Evolutionary conservation across 305 asterid species (phyloP).

Genomic region (Fraxinus nigra): DNA sequence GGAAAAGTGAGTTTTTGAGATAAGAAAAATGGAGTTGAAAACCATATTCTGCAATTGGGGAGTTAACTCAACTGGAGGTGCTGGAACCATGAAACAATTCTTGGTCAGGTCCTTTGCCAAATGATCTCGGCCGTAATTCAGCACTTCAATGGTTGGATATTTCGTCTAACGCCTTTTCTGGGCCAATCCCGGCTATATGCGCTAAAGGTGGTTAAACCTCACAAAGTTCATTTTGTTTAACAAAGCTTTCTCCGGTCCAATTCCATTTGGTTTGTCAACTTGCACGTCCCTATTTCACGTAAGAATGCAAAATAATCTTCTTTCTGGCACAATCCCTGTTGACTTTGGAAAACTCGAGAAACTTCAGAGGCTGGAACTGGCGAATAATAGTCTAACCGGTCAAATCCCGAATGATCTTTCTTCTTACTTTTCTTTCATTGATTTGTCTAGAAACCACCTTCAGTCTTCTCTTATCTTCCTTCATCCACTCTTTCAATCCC

Average conservation of each 20-base stretch:
- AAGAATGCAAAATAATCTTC: slow-evolving; percentile 66
- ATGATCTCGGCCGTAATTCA: slow-evolving; percentile 59
- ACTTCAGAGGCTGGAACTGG: slow-evolving; percentile 71
- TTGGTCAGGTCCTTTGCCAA: slow-evolving; percentile 61
- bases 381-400: slow-evolving; percentile 68
- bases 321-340: slow-evolving; percentile 65
- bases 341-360: slow-evolving; percentile 68
- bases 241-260: slow-evolving; percentile 75
- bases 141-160: slow-evolving; percentile 74
- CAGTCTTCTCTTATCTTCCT: slow-evolving; percentile 55
- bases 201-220: slow-evolving; percentile 51
- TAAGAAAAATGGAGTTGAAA: slow-evolving; percentile 37
- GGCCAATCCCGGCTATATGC: slow-evolving; percentile 60
- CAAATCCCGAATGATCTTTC: slow-evolving; percentile 71
- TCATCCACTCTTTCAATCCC: slow-evolving; percentile 64
- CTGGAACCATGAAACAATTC: slow-evolving; percentile 86
- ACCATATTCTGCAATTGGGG: slow-evolving; percentile 32
- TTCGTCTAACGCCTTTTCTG: slow-evolving; percentile 67
- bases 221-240: slow-evolving; percentile 72
- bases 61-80: slow-evolving; percentile 47
- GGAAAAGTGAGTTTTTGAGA: slow-evolving; percentile 9
- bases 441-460: slow-evolving; percentile 64
- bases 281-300: slow-evolving; percentile 68
- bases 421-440: slow-evolving; percentile 61
- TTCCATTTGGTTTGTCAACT: slow-evolving; percentile 57